These are phyloP conservation scores for Cercospora sesami DNA, from an alignment of 2,329 filamentous ascomycete genomes.

Conservation along the genomic window DNA sequence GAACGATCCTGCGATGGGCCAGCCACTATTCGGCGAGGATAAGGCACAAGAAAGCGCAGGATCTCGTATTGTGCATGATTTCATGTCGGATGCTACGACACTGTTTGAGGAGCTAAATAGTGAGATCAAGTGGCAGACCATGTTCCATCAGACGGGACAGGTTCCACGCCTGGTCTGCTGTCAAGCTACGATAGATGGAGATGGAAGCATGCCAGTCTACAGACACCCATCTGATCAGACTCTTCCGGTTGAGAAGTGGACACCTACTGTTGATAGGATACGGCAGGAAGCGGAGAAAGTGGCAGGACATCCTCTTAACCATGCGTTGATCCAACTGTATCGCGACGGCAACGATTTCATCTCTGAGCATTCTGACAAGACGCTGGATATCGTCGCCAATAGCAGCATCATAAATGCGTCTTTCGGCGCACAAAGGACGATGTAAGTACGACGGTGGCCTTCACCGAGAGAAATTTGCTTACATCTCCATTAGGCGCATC, in stretches of 20 bases:
- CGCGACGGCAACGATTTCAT: conserved; percentile 88
- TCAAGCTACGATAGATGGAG: conserved; percentile 73
- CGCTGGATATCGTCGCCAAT: conserved; percentile 77
- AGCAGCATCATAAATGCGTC: conserved; percentile 91
- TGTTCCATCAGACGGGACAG: conserved; percentile 88
- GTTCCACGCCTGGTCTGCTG: conserved; percentile 90
- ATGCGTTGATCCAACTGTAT: conserved; percentile 90
- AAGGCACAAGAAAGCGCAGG: conserved; percentile 60
- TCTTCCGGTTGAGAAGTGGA: conserved; percentile 73
- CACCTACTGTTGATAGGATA: conserved; percentile 68
- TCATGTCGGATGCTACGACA: conserved; percentile 62
- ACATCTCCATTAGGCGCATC: conserved; percentile 51
- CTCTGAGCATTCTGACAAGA: conserved; percentile 96
- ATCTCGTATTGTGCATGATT: conserved; percentile 68
- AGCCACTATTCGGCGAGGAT: conserved; percentile 33
- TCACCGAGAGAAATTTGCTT: background rate
- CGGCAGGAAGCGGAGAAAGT: conserved; percentile 67
- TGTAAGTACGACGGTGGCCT: conserved; percentile 49
- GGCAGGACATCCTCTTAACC: conserved; percentile 80
- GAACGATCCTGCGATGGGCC: background rate
- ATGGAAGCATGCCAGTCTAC: conserved; percentile 85
- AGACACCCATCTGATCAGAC: conserved; percentile 90
- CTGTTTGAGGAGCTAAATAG: conserved; percentile 69
- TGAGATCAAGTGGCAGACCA: conserved; percentile 84
- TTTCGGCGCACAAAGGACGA: conserved; percentile 85